A percentile compares a stretch with the other conserved stretches of the same genome.
Evolutionary conservation across 176 grass and related monocot genomes (phyloP).

Genomic region (Carex pumila): DNA sequence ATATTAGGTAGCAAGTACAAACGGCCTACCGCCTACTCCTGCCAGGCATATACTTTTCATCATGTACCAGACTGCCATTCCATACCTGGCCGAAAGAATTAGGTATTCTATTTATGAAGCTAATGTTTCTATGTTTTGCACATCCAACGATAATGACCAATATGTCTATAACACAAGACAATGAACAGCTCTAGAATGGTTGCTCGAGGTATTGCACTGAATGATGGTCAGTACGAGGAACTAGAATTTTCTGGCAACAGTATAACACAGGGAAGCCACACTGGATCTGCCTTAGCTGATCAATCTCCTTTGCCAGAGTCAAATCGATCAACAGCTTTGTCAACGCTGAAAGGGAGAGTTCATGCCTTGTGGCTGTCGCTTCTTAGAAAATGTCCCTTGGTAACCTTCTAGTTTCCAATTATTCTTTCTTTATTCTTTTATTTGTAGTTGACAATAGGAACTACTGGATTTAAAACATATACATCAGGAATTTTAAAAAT

Average conservation of each 20-base stretch:
- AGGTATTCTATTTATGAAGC: slow-evolving; percentile 39
- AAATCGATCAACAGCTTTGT: slow-evolving; percentile 34
- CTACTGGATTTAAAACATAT: background rate
- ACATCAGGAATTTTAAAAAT: background rate
- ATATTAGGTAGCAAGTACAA: slow-evolving; percentile 60
- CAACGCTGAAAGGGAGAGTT: slow-evolving; percentile 45
- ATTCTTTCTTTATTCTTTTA: slow-evolving; percentile 6
- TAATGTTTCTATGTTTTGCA: background rate
- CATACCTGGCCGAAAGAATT: slow-evolving; percentile 88
- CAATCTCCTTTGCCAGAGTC: slow-evolving; percentile 29
- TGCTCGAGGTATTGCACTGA: slow-evolving; percentile 63
- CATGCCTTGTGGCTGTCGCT: slow-evolving; percentile 54
- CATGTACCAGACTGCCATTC: slow-evolving; percentile 77
- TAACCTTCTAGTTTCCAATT: slow-evolving; percentile 23
- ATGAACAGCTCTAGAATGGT: slow-evolving; percentile 81
- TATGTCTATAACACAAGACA: slow-evolving; percentile 13
- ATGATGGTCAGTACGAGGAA: slow-evolving; percentile 54
- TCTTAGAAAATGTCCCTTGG: slow-evolving; percentile 79
- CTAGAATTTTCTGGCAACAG: slow-evolving; percentile 28
- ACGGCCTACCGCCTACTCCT: slow-evolving; percentile 81
- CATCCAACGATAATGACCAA: background rate
- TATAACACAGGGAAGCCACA: slow-evolving; percentile 25
- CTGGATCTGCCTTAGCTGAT: slow-evolving; percentile 19
- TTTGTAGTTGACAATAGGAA: background rate
- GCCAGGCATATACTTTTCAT: slow-evolving; percentile 79